A percentile compares a stretch with the other conserved stretches of the same genome.
These are phyloP conservation scores for Penicillium sp. DNA, from an alignment of 2,329 filamentous ascomycete genomes.

Conservation along the genomic window DNA sequence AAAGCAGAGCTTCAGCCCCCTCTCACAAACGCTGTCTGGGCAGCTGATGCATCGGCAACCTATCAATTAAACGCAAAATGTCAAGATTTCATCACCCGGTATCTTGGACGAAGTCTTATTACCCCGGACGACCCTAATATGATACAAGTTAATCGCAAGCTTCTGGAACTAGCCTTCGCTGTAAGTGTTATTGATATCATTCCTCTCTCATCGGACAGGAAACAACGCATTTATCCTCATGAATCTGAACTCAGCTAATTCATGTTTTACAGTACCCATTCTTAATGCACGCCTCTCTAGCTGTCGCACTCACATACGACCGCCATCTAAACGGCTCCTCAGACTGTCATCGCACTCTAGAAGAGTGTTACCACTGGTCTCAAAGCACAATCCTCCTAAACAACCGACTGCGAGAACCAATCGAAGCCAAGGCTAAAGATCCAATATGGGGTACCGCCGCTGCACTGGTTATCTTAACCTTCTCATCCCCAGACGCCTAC, in stretches of 20 bases:
- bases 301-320: conserved; percentile 51
- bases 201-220: not conserved
- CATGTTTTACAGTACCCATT: conserved; percentile 46
- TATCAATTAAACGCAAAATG: conserved; percentile 49
- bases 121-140: conserved; percentile 48
- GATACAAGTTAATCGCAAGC: conserved; percentile 46
- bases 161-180: conserved; percentile 48
- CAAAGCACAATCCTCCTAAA: conserved; percentile 52
- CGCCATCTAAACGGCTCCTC: conserved; percentile 32
- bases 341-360: conserved; percentile 34
- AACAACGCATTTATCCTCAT: not conserved
- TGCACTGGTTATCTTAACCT: conserved; percentile 49
- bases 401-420: conserved; percentile 42
- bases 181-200: conserved; percentile 42
- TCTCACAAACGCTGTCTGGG: conserved; percentile 45
- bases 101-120: conserved; percentile 47
- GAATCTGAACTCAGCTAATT: conserved; percentile 17
- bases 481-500: conserved; percentile 49
- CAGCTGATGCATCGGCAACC: conserved; percentile 38
- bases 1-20: conserved; percentile 33
- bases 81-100: conserved; percentile 52
- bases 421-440: conserved; percentile 49
- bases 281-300: conserved; percentile 56
- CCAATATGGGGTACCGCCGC: conserved; percentile 57
- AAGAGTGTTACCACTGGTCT: conserved; percentile 55